A percentile compares a stretch with the other conserved stretches of the same genome.
These are phyloP conservation scores for Citeromyces hawaiiensis DNA, from an alignment of 1,139 yeast genomes.

Conservation along the genomic window DNA sequence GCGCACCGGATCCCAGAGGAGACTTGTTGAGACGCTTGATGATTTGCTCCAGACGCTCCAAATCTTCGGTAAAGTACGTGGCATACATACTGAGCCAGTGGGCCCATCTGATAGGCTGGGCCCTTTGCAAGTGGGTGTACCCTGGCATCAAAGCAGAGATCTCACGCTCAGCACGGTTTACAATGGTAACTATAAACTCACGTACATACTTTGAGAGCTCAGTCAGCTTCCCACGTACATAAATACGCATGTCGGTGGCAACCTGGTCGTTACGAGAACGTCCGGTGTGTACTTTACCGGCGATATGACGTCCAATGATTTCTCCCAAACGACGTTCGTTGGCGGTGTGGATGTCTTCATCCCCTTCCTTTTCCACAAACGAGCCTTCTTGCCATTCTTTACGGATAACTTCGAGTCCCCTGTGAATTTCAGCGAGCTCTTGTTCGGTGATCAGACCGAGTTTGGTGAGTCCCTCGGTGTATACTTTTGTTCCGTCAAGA, in stretches of 20 bases:
- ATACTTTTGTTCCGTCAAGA: slow-evolving; percentile 84
- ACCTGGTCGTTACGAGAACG: slow-evolving; percentile 97
- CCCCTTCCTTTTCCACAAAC: slow-evolving; percentile 81
- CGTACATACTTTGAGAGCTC: slow-evolving; percentile 45
- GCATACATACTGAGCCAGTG: slow-evolving; percentile 96
- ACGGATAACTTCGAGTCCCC: slow-evolving; percentile 59
- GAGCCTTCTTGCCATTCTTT: slow-evolving; percentile 68
- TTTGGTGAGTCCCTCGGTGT: slow-evolving; percentile 76
- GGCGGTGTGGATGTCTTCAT: slow-evolving; percentile 97
- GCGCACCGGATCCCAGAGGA: slow-evolving; percentile 95
- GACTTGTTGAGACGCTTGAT: slow-evolving; percentile 73
- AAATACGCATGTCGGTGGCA: slow-evolving; percentile 95
- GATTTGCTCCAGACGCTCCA: slow-evolving; percentile 70
- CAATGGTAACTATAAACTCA: slow-evolving; percentile 50
- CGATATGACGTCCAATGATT: slow-evolving; percentile 79
- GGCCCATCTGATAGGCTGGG: slow-evolving; percentile 98
- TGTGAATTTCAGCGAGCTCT: slow-evolving; percentile 69
- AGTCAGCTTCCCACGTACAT: slow-evolving; percentile 66
- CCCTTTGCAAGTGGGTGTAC: slow-evolving; percentile 95
- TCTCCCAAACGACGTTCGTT: slow-evolving; percentile 97
- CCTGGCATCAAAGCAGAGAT: slow-evolving; percentile 96
- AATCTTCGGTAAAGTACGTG: slow-evolving; percentile 84
- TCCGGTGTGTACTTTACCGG: slow-evolving; percentile 98
- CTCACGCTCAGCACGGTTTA: slow-evolving; percentile 70
- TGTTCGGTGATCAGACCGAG: slow-evolving; percentile 58